Conservation (phyloP, 2,329 filamentous ascomycete species). For the Periconia sp. region DNA sequence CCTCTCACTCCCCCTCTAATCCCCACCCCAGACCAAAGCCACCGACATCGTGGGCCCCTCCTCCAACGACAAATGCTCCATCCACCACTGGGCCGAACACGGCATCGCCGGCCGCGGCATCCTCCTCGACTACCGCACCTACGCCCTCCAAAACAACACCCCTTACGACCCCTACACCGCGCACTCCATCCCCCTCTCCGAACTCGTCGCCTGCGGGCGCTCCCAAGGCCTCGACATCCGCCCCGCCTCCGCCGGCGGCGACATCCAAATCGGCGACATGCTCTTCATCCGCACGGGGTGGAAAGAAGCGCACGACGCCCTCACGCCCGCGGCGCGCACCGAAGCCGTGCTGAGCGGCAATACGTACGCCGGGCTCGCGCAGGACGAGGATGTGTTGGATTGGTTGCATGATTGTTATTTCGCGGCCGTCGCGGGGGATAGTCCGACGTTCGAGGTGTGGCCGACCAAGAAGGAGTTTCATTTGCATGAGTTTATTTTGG, state of each 20-base stretch:
- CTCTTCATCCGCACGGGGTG: constrained; percentile 66
- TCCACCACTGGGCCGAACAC: constrained; percentile 51
- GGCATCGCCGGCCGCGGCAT: constrained; percentile 49
- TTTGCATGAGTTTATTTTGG: constrained; percentile 42
- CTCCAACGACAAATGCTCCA: constrained; percentile 47
- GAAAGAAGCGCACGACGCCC: constrained; percentile 59
- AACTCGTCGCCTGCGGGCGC: constrained; percentile 60
- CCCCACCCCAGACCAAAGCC: constrained; percentile 36
- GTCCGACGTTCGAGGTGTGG: constrained; percentile 65
- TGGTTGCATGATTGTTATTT: constrained; percentile 74
- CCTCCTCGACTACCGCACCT: constrained; percentile 48
- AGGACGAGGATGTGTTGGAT: constrained; percentile 58
- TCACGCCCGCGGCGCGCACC: constrained; percentile 34
- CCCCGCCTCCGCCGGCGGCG: constrained; percentile 55
- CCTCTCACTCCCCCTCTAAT: neutral
- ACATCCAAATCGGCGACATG: constrained; percentile 64
- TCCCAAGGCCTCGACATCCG: constrained; percentile 65
- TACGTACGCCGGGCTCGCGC: constrained; percentile 53
- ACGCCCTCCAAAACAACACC: constrained; percentile 45
- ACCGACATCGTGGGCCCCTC: constrained; percentile 44
- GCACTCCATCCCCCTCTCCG: constrained; percentile 46
- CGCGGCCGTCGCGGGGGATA: constrained; percentile 65
- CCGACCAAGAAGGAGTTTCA: constrained; percentile 52
- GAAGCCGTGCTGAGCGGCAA: constrained; percentile 45
- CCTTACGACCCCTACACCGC: constrained; percentile 47